These are phyloP conservation scores for Pyrenophora seminiperda DNA, from an alignment of 2,329 filamentous ascomycete species.

Conservation along the genomic window DNA sequence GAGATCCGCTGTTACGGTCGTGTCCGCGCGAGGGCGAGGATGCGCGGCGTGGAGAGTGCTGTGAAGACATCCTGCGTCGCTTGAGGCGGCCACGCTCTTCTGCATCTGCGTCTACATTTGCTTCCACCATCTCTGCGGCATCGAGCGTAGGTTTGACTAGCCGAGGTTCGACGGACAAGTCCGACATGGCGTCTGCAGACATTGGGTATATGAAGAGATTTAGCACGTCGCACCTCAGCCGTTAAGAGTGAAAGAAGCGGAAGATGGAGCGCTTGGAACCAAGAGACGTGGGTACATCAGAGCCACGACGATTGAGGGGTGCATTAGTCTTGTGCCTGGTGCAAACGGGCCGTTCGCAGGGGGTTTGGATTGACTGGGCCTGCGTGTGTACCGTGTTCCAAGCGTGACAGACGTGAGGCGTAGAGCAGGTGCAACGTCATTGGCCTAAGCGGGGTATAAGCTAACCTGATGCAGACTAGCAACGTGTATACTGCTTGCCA, in stretches of 20 bases:
- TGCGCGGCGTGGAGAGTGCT: conserved; percentile 36
- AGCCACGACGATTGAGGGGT: conserved; percentile 19
- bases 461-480: not conserved
- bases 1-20: conserved; percentile 39
- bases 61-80: conserved; percentile 36
- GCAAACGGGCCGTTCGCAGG: conserved; percentile 25
- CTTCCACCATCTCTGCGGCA: conserved; percentile 48
- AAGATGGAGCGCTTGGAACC: not conserved
- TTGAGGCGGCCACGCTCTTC: conserved; percentile 43
- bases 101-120: conserved; percentile 38
- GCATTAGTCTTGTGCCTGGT: conserved; percentile 25
- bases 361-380: conserved; percentile 12
- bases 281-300: conserved; percentile 7
- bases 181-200: conserved; percentile 9
- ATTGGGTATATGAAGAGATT: not conserved
- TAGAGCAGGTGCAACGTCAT: conserved; percentile 15
- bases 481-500: not conserved
- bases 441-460: conserved; percentile 6
- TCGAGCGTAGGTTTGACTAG: conserved; percentile 47
- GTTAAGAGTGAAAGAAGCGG: conserved; percentile 10
- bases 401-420: conserved; percentile 16
- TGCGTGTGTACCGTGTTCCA: conserved; percentile 22
- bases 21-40: conserved; percentile 43
- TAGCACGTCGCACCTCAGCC: conserved; percentile 12
- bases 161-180: not conserved